Evolutionary conservation across 305 asterid species (phyloP), one percentile per base, ranked within the genome.

Genomic region (Lippia alba): DNA sequence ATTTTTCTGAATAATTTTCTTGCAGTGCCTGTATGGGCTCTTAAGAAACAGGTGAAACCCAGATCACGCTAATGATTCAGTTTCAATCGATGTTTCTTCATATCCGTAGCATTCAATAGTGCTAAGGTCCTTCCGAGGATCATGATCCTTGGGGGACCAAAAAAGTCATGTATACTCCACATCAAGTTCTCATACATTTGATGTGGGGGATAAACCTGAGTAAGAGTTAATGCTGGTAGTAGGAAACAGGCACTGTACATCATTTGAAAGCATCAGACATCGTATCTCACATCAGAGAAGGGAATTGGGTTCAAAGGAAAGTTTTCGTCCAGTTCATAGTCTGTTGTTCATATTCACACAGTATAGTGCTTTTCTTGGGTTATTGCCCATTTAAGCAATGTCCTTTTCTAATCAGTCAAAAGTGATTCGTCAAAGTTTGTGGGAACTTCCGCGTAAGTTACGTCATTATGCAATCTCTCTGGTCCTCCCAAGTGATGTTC

Each of bases 1-100:
- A 64, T 6, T 44, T 70, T 71, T 61, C 70, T 56, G 57, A 57
- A 1, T 34, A 49, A 62, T 14, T 15, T 14, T 39, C 18, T n/a
- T n/a, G n/a, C n/a, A n/a, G n/a, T n/a, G n/a, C 2, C 15, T 74
- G 30, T 34, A 18, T 49, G 54, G 20, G 64, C 49, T 59, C 15
- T 62, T 34, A 20, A 18, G n/a, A 33, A 2, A 14, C 56, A 2
- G 62, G 69, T 19, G 32, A 30, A 61, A 32, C 16, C 59, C 15
- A 66, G 67, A 18, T 18, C 57, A 56, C 34, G 56, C 17, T 68
- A 18, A 1, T 53, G 18, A 45, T 55, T 54, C 56, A 18, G 50
- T 55, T 30, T 18, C n/a, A 44, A 17, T 33, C 20, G 20, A 56
- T 46, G 20, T 24, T 16, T 15, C 19, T 20, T 10, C 19, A 41